Evolutionary conservation across 2,329 filamentous ascomycete species (phyloP), one percentile per base, ranked within the genome.

Genomic region (Magnaporthiopsis incrustans): DNA sequence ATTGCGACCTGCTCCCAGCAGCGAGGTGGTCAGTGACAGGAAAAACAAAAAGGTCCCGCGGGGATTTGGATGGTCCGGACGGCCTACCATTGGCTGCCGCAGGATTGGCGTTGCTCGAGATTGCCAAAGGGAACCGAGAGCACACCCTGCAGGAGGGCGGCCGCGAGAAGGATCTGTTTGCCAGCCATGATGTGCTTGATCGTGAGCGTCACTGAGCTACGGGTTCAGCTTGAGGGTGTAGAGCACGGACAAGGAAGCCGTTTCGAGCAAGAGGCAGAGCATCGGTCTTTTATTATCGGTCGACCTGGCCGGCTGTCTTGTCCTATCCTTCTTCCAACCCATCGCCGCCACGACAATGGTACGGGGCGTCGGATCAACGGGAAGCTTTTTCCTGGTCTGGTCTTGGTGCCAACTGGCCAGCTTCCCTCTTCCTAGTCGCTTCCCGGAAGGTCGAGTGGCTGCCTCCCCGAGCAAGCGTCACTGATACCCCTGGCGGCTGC

Each of bases 1-100:
- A 77, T 66, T 77, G 75, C 2, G 67, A 73, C 66, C 70, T 63
- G 26, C 32, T 14, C 18, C 25, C 12, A 22, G 10, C n/a, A n/a
- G n/a, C 27, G 27, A 27, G 12, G 26, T 32, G 53, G 61, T 57
- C 11, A 63, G 61, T 14, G 22, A 50, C 15, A 18, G n/a, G 22
- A 1, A 53, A 14, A 8, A 11, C 18, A 50, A 3, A 12, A 10
- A 53, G 8, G n/a, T n/a, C 44, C 6, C 22, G 18, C 10, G 26
- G 4, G 57, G 30, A 30, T 6, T 30, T 58, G 32, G 58, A 35
- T 35, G 30, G 14, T 22, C 26, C 30, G 22, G n/a, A 25, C 12
- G 30, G 32, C 62, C 27, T 59, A 63, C 62, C 62, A 63, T 33
- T 50, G 53, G 10, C 56, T 44, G 14, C 33, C 57, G 26, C 62